Percentiles rank a stretch among this genome's conserved stretches.
phyloP scores from a whole-genome alignment of 768 basidiomycete genomes.

The Cystobasidium ongulense region DNA sequence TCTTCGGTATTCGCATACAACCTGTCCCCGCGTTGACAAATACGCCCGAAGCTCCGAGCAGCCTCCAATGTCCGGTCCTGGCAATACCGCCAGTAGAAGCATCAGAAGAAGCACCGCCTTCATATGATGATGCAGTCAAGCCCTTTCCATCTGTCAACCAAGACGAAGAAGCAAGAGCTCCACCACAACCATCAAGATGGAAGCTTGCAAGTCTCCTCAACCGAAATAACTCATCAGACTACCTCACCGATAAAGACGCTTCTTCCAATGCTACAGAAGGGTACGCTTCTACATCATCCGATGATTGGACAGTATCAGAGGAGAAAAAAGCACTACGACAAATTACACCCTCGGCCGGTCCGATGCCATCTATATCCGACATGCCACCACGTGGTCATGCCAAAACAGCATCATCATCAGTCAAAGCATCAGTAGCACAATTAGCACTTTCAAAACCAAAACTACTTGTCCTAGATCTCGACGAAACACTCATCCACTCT shows the following conservation, averaged over 20 bases:
- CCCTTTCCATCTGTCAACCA: neutral
- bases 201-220: neutral
- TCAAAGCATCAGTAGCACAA: constrained; percentile 22
- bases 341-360: neutral
- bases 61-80: neutral
- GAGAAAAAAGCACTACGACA: neutral
- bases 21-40: neutral
- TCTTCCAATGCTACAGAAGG: neutral
- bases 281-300: neutral
- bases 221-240: neutral
- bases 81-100: neutral
- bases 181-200: neutral
- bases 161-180: neutral
- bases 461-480: constrained; percentile 91
- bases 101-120: constrained; percentile 15
- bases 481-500: constrained; percentile 97
- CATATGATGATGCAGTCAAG: neutral
- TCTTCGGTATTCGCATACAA: neutral
- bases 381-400: neutral
- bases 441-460: constrained; percentile 65
- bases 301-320: constrained; percentile 5
- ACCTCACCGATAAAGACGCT: neutral
- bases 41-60: neutral
- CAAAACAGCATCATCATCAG: neutral
- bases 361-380: neutral